phyloP scores from a whole-genome alignment of 2,329 filamentous ascomycete genomes.

The Fusarium newnesense region DNA sequence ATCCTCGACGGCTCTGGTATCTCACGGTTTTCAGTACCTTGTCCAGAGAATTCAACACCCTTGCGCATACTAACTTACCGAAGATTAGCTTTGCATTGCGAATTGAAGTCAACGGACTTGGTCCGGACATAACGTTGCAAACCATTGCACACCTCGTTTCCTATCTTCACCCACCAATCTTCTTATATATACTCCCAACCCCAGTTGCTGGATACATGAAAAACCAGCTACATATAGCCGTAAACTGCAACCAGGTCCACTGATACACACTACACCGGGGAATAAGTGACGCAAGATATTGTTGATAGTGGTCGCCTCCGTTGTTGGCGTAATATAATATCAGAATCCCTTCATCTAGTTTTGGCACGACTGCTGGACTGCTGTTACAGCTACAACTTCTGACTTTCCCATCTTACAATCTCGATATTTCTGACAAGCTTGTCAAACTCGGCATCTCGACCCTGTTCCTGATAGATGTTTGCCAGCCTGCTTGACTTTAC shows the following conservation, averaged over 20 bases:
- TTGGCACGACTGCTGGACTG: not conserved
- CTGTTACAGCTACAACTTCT: not conserved
- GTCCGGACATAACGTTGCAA: not conserved
- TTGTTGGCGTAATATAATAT: constrained; percentile 5
- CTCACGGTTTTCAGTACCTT: not conserved
- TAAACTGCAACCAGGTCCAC: constrained; percentile 1
- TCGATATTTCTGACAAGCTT: not conserved
- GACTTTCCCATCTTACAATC: not conserved
- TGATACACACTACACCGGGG: not conserved
- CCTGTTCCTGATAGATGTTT: not conserved
- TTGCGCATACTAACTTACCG: not conserved
- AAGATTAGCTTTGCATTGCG: not conserved
- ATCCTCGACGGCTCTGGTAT: not conserved
- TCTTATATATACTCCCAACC: constrained; percentile 3
- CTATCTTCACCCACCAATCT: constrained; percentile 5
- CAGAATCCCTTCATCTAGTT: not conserved
- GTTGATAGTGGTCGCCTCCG: not conserved
- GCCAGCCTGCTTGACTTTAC: not conserved
- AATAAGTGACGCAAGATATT: constrained; percentile 23
- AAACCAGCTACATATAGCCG: not conserved
- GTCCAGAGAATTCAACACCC: not conserved
- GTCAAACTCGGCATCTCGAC: not conserved
- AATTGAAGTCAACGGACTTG: not conserved
- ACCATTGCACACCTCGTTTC: not conserved
- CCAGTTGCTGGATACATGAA: not conserved